Evolutionary conservation across 2,329 filamentous ascomycete species (phyloP).

Genomic region (Pestalotiopsis sp.): DNA sequence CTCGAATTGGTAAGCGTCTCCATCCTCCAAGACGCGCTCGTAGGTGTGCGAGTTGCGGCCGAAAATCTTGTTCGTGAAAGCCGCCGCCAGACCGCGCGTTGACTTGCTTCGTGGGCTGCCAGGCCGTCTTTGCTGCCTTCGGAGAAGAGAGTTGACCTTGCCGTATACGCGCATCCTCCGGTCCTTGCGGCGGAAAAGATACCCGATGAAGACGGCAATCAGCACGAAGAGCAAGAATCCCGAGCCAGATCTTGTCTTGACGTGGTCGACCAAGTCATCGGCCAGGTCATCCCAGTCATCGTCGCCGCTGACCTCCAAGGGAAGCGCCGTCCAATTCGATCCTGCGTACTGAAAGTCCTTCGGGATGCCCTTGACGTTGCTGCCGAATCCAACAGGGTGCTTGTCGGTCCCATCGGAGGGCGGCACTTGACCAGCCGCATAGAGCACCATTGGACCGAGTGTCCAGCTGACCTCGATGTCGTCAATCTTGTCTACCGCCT

Average conservation of each 20-base stretch:
- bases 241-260: constrained; percentile 69
- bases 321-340: constrained; percentile 46
- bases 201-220: constrained; percentile 69
- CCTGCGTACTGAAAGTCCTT: constrained; percentile 84
- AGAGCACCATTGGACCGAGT: constrained; percentile 92
- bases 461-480: constrained; percentile 97
- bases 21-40: constrained; percentile 85
- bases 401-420: constrained; percentile 55
- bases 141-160: constrained; percentile 48
- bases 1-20: constrained; percentile 75
- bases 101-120: constrained; percentile 47
- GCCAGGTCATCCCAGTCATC: constrained; percentile 56
- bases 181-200: constrained; percentile 79
- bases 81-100: constrained; percentile 47
- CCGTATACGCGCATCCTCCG: constrained; percentile 65
- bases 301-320: constrained; percentile 29
- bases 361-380: constrained; percentile 71
- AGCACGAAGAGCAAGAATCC: constrained; percentile 78
- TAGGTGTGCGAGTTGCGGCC: constrained; percentile 63
- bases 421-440: constrained; percentile 86
- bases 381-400: constrained; percentile 89
- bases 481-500: constrained; percentile 89
- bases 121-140: constrained; percentile 44
- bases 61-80: constrained; percentile 66
- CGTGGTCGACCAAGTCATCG: constrained; percentile 65